phyloP scores from a whole-genome alignment of 2,329 filamentous ascomycete genomes.

The Pseudogymnoascus destructans region DNA sequence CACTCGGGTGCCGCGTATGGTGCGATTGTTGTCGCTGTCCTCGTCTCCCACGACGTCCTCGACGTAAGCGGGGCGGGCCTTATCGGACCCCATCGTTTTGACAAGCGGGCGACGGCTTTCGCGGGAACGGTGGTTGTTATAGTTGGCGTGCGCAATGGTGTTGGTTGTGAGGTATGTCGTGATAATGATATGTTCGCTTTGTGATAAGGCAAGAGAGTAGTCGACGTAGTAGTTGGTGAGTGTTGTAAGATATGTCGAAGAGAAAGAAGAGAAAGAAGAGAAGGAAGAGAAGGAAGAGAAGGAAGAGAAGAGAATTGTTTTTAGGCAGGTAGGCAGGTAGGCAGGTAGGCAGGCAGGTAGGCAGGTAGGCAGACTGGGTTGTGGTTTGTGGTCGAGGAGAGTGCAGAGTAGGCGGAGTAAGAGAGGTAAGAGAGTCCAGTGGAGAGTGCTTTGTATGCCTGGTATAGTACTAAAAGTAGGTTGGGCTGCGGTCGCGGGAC shows the following conservation, averaged over 20 bases:
- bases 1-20: conserved; percentile 17
- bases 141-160: background rate
- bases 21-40: conserved; percentile 18
- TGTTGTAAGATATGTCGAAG: background rate
- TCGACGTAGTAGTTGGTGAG: background rate
- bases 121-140: background rate
- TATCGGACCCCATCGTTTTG: background rate
- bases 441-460: too few species aligned
- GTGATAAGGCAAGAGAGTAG: background rate
- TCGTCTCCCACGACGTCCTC: conserved; percentile 15
- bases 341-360: background rate
- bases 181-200: background rate
- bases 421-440: too few species aligned
- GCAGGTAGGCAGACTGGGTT: background rate
- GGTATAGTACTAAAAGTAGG: background rate
- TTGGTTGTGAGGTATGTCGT: background rate
- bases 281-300: background rate
- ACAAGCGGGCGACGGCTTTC: background rate
- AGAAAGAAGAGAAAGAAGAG: background rate
- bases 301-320: background rate
- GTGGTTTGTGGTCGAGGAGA: background rate
- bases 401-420: background rate
- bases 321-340: background rate
- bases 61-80: conserved; percentile 17
- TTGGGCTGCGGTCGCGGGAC: background rate